These are phyloP conservation scores for Nelumbo lutea DNA, from an alignment of 164 flowering plant species.

Conservation along the genomic window DNA sequence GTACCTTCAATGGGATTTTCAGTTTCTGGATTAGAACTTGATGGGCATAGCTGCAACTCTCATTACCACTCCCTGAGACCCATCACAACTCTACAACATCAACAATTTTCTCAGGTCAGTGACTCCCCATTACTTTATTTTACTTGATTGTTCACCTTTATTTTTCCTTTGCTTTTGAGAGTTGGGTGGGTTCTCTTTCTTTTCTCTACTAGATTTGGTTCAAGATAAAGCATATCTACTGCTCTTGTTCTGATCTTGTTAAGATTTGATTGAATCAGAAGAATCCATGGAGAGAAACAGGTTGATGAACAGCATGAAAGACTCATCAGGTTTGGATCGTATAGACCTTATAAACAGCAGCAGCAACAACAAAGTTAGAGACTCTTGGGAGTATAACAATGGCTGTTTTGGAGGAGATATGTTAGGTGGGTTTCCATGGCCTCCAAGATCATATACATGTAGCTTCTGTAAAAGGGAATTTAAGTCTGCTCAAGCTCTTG, in stretches of 20 bases:
- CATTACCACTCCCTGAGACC: conserved; percentile 3
- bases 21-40: conserved; percentile 4
- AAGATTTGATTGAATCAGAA: neutral
- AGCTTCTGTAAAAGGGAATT: conserved; percentile 74
- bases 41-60: neutral
- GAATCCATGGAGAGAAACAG: conserved; percentile 8
- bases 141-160: neutral
- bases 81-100: conserved; percentile 8
- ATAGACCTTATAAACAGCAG: neutral
- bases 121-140: conserved; percentile 4
- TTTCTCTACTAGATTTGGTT: neutral
- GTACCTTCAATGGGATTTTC: conserved; percentile 8
- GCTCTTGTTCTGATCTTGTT: neutral
- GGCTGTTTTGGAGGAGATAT: neutral
- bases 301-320: neutral
- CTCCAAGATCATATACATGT: conserved; percentile 69
- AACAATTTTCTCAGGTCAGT: neutral
- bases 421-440: conserved; percentile 55
- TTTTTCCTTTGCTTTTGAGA: conserved; percentile 1
- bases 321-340: neutral
- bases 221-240: neutral
- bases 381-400: conserved; percentile 4
- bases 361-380: conserved; percentile 2
- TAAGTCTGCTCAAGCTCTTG: conserved; percentile 78
- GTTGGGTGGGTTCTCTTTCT: conserved; percentile 8